Conservation (phyloP, 129 eudicot species). For the carrot (Daucus carota) region DNA sequence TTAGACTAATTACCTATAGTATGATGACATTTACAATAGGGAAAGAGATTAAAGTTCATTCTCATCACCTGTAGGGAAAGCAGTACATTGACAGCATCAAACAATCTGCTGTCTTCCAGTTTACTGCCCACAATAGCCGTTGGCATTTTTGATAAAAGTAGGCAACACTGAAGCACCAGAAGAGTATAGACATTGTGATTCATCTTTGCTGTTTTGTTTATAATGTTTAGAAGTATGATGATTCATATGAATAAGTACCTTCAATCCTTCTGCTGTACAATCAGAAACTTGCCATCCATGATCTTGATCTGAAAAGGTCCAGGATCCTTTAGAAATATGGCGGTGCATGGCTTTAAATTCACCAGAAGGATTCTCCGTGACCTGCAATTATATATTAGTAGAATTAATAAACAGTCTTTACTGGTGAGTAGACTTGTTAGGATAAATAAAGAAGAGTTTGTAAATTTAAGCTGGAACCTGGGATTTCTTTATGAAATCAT, state of each 20-base stretch:
- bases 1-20: neutral
- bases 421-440: neutral
- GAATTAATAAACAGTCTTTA: neutral
- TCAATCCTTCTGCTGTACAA: conserved; percentile 51
- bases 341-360: conserved; percentile 43
- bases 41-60: conserved; percentile 2
- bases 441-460: neutral
- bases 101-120: conserved; percentile 21
- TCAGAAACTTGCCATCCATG: conserved; percentile 61
- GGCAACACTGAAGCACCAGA: conserved; percentile 25
- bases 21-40: neutral
- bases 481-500: conserved; percentile 30
- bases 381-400: conserved; percentile 12
- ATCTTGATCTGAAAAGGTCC: conserved; percentile 60
- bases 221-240: neutral
- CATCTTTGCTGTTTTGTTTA: neutral
- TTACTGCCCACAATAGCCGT: conserved; percentile 29
- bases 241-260: conserved; percentile 18
- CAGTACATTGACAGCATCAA: conserved; percentile 33
- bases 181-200: neutral
- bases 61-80: conserved; percentile 33
- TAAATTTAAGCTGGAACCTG: conserved; percentile 18
- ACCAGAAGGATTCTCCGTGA: conserved; percentile 35
- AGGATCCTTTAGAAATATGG: conserved; percentile 38
- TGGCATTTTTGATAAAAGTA: conserved; percentile 31